Evolutionary conservation across 495 filamentous ascomycete species (phyloP), one percentile per base, ranked within the genome.

Genomic region (Aspergillus funiculosus): DNA sequence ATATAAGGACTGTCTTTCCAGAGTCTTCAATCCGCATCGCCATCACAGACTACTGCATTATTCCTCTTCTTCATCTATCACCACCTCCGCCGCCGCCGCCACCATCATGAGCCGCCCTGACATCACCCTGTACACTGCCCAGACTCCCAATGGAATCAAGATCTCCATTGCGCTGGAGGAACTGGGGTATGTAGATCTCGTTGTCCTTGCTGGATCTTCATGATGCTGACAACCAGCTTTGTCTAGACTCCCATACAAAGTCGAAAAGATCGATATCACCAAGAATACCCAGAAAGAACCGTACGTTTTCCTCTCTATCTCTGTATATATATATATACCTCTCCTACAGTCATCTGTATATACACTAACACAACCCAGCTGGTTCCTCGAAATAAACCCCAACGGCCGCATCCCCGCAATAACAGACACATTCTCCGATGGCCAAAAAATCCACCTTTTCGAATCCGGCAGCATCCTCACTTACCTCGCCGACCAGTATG

Each of bases 341-440:
- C 3, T 27, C 17, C 10, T 17, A 8, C 1, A 37, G 10, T 5
- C 10, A 47, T 24, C 38, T 27, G 14, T 37, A 48, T 26, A n/a
- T 19, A 21, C 6, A 18, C 4, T 25, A 46, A 43, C 25, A 8
- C 11, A 38, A 1, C 20, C 10, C 30, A 72, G 68, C 43, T 94
- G 86, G 86, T 96, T 91, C 71, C 76, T 94, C 29, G 80, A 79
- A 27, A 92, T 96, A 64, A 95, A 95, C 67, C 90, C 90, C 41
- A 95, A 96, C 59, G 90, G 90, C 53, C 87, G 91, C 46, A 94
- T 95, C 54, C 90, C 90, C n/a, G 90, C 90, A 11, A 54, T 96
- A 18, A 90, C 85, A 18, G 91, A 95, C 61, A 80, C 75, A 8
- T 79, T 83, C 56, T 54, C 52, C 1, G 84, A 92, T 59, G 87